Percentiles rank a stretch among this genome's conserved stretches.
Conservation (phyloP, 1,139 yeast genomes). For the Kodamaea anthophila region DNA sequence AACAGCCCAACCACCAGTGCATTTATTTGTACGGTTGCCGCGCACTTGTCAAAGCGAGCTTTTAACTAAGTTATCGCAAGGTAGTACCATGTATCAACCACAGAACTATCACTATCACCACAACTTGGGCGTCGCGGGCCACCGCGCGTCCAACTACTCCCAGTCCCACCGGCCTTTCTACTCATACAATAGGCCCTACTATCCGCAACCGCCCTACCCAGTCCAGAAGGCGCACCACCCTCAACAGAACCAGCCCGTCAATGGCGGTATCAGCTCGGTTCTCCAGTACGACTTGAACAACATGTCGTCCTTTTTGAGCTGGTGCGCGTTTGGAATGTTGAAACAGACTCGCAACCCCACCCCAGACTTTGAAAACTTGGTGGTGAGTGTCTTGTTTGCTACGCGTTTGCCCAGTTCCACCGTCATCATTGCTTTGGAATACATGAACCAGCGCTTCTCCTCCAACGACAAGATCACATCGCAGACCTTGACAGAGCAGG, state of each 20-base stretch:
- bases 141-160: constrained; percentile 25
- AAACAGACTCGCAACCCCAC: constrained; percentile 45
- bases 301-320: constrained; percentile 72
- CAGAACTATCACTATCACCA: constrained; percentile 18
- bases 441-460: constrained; percentile 48
- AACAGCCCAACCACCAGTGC: too few relatives aligned
- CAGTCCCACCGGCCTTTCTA: constrained; percentile 11
- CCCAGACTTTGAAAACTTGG: constrained; percentile 51
- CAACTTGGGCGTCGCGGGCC: constrained; percentile 35
- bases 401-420: constrained; percentile 85
- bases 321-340: constrained; percentile 60
- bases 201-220: constrained; percentile 8
- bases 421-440: constrained; percentile 70
- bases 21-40: not conserved
- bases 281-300: constrained; percentile 71
- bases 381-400: constrained; percentile 73
- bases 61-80: constrained; percentile 37
- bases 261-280: constrained; percentile 73
- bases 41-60: constrained; percentile 22
- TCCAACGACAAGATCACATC: constrained; percentile 13
- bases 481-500: constrained; percentile 31
- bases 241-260: constrained; percentile 21
- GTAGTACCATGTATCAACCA: constrained; percentile 14
- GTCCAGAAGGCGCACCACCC: constrained; percentile 4
- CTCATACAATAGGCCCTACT: constrained; percentile 10